Percentiles rank a stretch among this genome's conserved stretches.
Evolutionary conservation across 768 basidiomycete species (phyloP).

Genomic region (Termitomyces sp.): DNA sequence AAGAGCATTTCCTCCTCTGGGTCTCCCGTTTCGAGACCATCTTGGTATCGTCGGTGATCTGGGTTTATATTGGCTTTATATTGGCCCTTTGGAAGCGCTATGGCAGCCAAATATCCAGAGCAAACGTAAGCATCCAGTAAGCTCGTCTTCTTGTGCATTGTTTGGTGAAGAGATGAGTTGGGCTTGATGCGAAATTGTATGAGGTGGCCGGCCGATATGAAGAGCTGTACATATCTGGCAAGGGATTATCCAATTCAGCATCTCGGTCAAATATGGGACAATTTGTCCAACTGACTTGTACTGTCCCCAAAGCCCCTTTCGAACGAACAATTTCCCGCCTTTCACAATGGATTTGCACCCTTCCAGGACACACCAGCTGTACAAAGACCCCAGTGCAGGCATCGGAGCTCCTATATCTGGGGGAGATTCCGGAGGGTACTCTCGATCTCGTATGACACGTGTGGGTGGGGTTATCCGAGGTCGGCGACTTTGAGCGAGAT

Average conservation of each 20-base stretch:
- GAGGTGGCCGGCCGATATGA: constrained; percentile 74
- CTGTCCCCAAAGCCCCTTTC: constrained; percentile 66
- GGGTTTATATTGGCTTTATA: constrained; percentile 48
- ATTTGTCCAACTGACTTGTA: constrained; percentile 58
- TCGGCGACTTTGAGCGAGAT: constrained; percentile 58
- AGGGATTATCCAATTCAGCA: not conserved
- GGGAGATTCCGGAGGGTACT: constrained; percentile 47
- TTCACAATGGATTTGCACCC: constrained; percentile 75
- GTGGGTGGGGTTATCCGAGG: constrained; percentile 58
- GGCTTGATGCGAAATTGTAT: constrained; percentile 67
- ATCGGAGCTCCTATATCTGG: constrained; percentile 49
- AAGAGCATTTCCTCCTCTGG: constrained; percentile 86
- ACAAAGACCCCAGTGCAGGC: constrained; percentile 59
- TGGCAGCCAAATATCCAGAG: constrained; percentile 82
- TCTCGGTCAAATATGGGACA: not conserved
- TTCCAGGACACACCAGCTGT: constrained; percentile 86
- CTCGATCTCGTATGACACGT: constrained; percentile 36
- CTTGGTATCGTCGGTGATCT: constrained; percentile 75
- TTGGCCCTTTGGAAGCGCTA: constrained; percentile 60
- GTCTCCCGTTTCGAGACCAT: constrained; percentile 88
- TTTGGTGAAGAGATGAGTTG: constrained; percentile 51
- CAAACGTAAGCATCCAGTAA: constrained; percentile 77
- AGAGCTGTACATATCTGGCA: constrained; percentile 61
- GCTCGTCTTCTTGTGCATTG: constrained; percentile 50
- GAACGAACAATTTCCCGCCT: constrained; percentile 69